Percentiles rank a stretch among this genome's conserved stretches.
These are phyloP conservation scores for Wickerhamiella dianesei DNA, from an alignment of 805 yeast species.

Conservation along the genomic window DNA sequence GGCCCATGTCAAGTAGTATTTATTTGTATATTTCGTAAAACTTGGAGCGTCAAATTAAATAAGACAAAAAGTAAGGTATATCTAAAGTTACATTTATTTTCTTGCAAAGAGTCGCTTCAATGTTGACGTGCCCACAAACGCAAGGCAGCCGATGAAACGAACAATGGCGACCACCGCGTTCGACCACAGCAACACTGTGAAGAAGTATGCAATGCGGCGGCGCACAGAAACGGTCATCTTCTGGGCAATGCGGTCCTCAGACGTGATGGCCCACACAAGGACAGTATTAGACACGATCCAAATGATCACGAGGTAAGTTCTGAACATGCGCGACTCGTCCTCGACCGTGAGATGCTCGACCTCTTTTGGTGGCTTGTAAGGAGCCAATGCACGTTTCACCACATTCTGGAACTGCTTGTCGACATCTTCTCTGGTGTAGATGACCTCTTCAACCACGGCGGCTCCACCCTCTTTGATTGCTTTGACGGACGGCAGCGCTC, in stretches of 20 bases:
- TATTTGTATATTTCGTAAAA: no score
- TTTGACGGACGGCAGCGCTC: conserved; percentile 38
- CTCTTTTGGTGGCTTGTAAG: conserved; percentile 30
- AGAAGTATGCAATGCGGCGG: conserved; percentile 26
- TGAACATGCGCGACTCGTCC: conserved; percentile 29
- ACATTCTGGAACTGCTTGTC: conserved; percentile 37
- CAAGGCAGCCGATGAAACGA: conserved; percentile 40
- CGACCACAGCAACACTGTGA: conserved; percentile 43
- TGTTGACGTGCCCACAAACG: conserved; percentile 29
- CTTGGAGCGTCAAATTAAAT: no score
- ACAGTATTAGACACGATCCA: conserved; percentile 30
- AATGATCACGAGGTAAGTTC: conserved; percentile 28
- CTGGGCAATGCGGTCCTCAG: conserved; percentile 24
- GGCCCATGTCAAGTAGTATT: conserved; percentile 12
- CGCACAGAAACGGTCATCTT: conserved; percentile 29
- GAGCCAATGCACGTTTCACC: conserved; percentile 39
- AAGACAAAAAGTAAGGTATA: neutral
- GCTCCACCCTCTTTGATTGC: conserved; percentile 40
- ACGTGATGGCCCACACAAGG: conserved; percentile 28
- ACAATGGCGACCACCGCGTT: conserved; percentile 49
- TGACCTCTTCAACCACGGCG: conserved; percentile 40
- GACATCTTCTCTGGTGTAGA: conserved; percentile 36
- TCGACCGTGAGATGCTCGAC: conserved; percentile 19
- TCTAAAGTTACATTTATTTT: no score
- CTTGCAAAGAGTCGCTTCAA: conserved; percentile 11